Evolutionary conservation across 805 yeast genomes (phyloP), one percentile per base, ranked within the genome.

Genomic region (Candida xiaguanensis): DNA sequence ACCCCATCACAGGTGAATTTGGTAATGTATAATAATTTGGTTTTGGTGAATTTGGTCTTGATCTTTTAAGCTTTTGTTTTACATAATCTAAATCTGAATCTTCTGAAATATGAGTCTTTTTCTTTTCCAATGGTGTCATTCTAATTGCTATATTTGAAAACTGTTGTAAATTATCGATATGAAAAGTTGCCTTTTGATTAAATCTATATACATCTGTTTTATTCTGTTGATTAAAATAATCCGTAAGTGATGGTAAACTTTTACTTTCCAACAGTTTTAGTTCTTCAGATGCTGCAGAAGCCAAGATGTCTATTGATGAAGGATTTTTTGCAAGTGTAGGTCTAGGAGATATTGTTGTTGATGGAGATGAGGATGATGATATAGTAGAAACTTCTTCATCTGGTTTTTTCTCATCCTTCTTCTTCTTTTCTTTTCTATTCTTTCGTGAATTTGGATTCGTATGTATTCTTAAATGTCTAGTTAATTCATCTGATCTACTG

Each of bases 391-490:
- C 5, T 11, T 5, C 14, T 8, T 7, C 28, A 5, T 5, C 5
- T 4, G 34, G 34, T 15, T 8, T 14, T 8, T 8, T 25, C 11
- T 13, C 19, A 16, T 8, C 14, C 6, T 9, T 14, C 9, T 24
- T 24, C 17, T 38, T 28, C 29, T 36, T 39, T 12, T 36, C 33
- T 33, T 53, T 56, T 56, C 79, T 75, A 51, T 83, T 79, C 56
- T 82, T 73, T 40, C 81, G 55, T 22, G 84, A 77, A 39, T 78
- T 77, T 13, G 88, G 85, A 49, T 82, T 82, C 17, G 80, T 77
- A 56, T 84, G 90, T 42, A 82, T 83, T 43, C 89, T 67, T 35
- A 76, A 66, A 56, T 83, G 91, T 54, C 91, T 71, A 11, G 88
- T 83, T 38, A 83, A 63, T 54, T 83, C 91, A 57, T 83, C 91